These are phyloP conservation scores for Phaffomyces thermotolerans DNA, from an alignment of 805 yeast genomes.

Conservation along the genomic window DNA sequence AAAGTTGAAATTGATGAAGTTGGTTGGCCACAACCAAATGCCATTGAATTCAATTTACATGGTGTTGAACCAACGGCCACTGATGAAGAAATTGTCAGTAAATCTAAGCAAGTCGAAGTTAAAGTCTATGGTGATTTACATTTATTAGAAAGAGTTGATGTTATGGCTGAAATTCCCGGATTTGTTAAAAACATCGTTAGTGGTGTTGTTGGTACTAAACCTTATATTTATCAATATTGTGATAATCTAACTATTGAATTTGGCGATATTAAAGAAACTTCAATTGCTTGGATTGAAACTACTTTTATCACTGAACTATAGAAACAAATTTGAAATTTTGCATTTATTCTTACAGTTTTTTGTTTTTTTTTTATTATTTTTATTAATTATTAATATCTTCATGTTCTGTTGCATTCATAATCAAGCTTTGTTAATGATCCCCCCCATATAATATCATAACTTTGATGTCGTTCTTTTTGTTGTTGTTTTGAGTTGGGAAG, in stretches of 20 bases:
- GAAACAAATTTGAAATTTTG: not conserved
- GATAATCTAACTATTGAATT: conserved; percentile 49
- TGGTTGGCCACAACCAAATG: conserved; percentile 86
- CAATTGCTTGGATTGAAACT: conserved; percentile 69
- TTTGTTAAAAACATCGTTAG: conserved; percentile 90
- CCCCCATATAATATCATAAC: no score
- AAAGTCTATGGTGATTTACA: conserved; percentile 54
- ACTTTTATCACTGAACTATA: conserved; percentile 54
- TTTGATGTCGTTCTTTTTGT: no score
- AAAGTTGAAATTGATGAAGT: conserved; percentile 53
- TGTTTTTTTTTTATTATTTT: not conserved
- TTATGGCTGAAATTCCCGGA: conserved; percentile 93
- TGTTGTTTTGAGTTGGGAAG: not conserved
- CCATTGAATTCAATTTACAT: conserved; percentile 50
- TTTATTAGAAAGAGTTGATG: conserved; percentile 87
- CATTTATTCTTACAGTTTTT: not conserved
- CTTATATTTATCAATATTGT: conserved; percentile 91
- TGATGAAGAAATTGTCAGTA: conserved; percentile 34
- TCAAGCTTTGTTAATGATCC: no score
- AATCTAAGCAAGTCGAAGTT: conserved; percentile 35
- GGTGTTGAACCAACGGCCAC: conserved; percentile 42
- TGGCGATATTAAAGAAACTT: conserved; percentile 42
- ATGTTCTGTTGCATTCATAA: no score
- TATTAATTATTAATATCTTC: not conserved
- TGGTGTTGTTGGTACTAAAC: conserved; percentile 93